Conservation (phyloP, 192 early-diverging fungal species). For the Endogone sp. region DNA sequence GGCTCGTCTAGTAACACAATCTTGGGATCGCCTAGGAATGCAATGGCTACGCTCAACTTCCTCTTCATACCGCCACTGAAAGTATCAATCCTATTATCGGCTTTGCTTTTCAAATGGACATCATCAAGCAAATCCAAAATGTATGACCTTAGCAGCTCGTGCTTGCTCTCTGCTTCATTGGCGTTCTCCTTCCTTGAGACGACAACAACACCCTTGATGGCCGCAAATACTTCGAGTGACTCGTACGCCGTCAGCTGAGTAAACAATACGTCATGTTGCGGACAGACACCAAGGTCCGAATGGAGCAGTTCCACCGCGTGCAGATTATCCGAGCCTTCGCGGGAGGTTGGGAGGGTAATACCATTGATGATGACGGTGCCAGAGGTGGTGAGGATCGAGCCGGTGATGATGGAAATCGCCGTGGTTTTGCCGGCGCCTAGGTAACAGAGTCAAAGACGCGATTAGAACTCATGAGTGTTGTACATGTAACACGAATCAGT, state of each 20-base stretch:
- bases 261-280: conserved; percentile 75
- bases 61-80: conserved; percentile 79
- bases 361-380: conserved; percentile 57
- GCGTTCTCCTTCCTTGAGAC: conserved; percentile 28
- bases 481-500: background rate
- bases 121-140: conserved; percentile 54
- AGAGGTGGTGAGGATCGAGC: conserved; percentile 49
- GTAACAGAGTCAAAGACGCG: background rate
- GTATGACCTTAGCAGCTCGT: conserved; percentile 39
- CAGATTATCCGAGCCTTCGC: conserved; percentile 50
- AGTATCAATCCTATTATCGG: conserved; percentile 3
- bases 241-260: conserved; percentile 65
- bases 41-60: conserved; percentile 64
- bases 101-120: conserved; percentile 25
- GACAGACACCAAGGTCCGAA: conserved; percentile 50
- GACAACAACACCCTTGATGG: conserved; percentile 67
- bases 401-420: conserved; percentile 55
- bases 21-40: conserved; percentile 67
- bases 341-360: conserved; percentile 38
- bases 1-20: conserved; percentile 72
- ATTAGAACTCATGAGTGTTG: background rate
- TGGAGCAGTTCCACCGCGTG: conserved; percentile 30
- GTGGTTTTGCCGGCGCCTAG: conserved; percentile 39
- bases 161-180: background rate
- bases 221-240: conserved; percentile 69